A percentile compares a stretch with the other conserved stretches of the same genome.
Evolutionary conservation across 495 filamentous ascomycete genomes (phyloP).

Genomic region (Acidiella bohemica): DNA sequence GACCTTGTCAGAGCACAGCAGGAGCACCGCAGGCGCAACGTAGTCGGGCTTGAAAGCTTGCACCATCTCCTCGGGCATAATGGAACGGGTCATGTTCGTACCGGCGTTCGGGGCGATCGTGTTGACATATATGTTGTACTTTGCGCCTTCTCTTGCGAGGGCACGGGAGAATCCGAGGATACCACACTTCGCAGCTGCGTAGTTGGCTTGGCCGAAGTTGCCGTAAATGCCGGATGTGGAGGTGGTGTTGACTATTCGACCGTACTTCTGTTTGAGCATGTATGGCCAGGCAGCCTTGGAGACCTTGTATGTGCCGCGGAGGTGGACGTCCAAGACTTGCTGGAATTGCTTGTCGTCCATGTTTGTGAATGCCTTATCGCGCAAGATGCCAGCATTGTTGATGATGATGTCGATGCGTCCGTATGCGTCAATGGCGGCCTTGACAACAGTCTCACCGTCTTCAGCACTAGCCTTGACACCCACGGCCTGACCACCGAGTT

Average conservation of each 20-base stretch:
- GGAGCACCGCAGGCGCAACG: constrained; percentile 81
- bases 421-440: constrained; percentile 83
- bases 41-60: constrained; percentile 99
- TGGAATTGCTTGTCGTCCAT: constrained; percentile 95
- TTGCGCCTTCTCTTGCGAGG: constrained; percentile 81
- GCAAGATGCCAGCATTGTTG: constrained; percentile 95
- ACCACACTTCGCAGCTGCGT: constrained; percentile 86
- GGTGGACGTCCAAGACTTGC: constrained; percentile 80
- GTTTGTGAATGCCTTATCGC: constrained; percentile 95
- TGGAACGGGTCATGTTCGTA: constrained; percentile 86
- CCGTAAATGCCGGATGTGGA: constrained; percentile 96
- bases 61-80: constrained; percentile 95
- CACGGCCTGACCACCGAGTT: constrained; percentile 78
- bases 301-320: constrained; percentile 90
- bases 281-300: constrained; percentile 97
- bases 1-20: constrained; percentile 76
- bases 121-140: constrained; percentile 98
- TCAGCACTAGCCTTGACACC: constrained; percentile 89
- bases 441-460: constrained; percentile 85
- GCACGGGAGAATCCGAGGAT: constrained; percentile 92
- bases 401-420: constrained; percentile 88
- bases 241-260: constrained; percentile 89
- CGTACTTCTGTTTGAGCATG: constrained; percentile 98
- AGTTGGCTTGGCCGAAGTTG: constrained; percentile 98
- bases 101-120: constrained; percentile 97